phyloP scores from a whole-genome alignment of 2,329 filamentous ascomycete genomes.

The Fusarium sp. region DNA sequence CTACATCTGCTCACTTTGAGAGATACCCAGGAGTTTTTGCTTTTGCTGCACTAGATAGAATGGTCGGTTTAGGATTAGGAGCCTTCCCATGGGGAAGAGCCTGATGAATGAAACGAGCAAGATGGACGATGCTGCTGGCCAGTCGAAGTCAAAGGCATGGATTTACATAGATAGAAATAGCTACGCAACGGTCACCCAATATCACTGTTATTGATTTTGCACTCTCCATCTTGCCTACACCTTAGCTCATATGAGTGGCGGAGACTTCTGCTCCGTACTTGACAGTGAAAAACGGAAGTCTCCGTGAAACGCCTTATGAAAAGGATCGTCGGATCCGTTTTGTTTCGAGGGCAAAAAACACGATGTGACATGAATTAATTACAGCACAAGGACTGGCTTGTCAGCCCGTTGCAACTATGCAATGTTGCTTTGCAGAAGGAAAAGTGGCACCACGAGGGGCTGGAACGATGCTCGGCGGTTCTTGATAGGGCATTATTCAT shows the following conservation, averaged over 20 bases:
- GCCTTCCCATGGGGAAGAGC: constrained; percentile 33
- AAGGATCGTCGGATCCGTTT: constrained; percentile 34
- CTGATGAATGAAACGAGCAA: constrained; percentile 47
- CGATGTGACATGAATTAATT: constrained; percentile 43
- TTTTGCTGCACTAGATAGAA: constrained; percentile 44
- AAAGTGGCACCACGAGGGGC: constrained; percentile 38
- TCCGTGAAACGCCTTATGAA: constrained; percentile 36
- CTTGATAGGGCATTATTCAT: constrained; percentile 19
- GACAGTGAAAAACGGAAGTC: not conserved
- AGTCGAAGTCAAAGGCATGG: constrained; percentile 42
- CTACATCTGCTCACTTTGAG: constrained; percentile 45
- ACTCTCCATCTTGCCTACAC: not conserved
- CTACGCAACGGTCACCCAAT: constrained; percentile 40
- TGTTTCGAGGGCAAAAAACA: constrained; percentile 35
- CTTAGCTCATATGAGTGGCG: not conserved
- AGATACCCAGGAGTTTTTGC: constrained; percentile 46
- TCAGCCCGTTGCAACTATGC: constrained; percentile 32
- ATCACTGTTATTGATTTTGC: constrained; percentile 28
- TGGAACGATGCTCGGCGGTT: constrained; percentile 34
- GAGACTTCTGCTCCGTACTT: not conserved
- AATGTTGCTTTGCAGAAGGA: constrained; percentile 37
- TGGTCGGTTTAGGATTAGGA: constrained; percentile 41
- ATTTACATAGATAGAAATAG: constrained; percentile 45
- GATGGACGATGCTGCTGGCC: constrained; percentile 47
- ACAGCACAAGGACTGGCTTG: constrained; percentile 31